phyloP scores from a whole-genome alignment of 192 early-diverging fungal genomes.

The Thamnidium elegans region DNA sequence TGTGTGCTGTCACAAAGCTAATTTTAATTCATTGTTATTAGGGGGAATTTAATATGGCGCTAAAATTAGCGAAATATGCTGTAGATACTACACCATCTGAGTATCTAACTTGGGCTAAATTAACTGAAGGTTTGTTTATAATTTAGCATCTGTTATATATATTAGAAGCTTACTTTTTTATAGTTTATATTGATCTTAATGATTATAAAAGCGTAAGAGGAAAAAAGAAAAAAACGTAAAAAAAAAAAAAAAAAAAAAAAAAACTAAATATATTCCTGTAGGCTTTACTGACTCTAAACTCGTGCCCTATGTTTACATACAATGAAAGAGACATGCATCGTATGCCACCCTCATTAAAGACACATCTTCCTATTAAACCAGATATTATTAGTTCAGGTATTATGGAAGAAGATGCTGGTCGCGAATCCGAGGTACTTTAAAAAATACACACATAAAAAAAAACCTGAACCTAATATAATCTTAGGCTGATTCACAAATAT shows the following conservation, averaged over 20 bases:
- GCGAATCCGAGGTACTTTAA: slow-evolving; percentile 48
- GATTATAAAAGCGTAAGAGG: slow-evolving; percentile 76
- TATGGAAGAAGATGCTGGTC: slow-evolving; percentile 57
- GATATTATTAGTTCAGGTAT: slow-evolving; percentile 62
- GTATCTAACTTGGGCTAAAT: slow-evolving; percentile 92
- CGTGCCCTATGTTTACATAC: slow-evolving; percentile 98
- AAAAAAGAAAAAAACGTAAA: neutral
- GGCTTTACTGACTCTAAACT: slow-evolving; percentile 94
- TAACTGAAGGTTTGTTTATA: slow-evolving; percentile 62
- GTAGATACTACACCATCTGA: slow-evolving; percentile 95
- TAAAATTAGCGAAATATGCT: slow-evolving; percentile 87
- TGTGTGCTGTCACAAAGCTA: neutral
- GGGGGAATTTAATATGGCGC: slow-evolving; percentile 69
- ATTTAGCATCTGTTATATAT: neutral
- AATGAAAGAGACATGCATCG: slow-evolving; percentile 83
- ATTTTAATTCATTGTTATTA: slow-evolving; percentile 20
- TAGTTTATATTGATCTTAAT: slow-evolving; percentile 78
- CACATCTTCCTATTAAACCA: slow-evolving; percentile 84
- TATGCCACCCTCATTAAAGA: slow-evolving; percentile 85
- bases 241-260: neutral
- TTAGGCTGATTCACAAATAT: slow-evolving; percentile 61
- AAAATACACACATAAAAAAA: neutral
- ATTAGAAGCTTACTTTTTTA: neutral
- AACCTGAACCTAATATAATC: neutral
- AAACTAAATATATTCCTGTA: slow-evolving; percentile 21